phyloP scores from a whole-genome alignment of 352 stramenopile species.

The Globisporangium carolinianum region DNA sequence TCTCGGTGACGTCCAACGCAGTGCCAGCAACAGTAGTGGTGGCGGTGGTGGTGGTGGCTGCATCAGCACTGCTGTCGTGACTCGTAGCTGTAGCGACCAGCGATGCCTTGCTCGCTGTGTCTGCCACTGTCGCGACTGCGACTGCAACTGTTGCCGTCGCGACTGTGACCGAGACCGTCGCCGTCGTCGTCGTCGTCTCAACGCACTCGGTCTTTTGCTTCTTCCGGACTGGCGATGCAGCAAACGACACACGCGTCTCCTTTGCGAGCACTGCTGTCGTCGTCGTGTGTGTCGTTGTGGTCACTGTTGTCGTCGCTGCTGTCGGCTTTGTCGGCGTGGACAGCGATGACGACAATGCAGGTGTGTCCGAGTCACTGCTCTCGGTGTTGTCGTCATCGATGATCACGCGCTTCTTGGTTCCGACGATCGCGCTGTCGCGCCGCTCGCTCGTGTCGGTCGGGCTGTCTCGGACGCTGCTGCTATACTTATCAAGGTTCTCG shows the following conservation, averaged over 20 bases:
- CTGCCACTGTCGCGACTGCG: neutral
- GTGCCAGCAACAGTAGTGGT: constrained; percentile 6
- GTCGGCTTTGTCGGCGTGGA: neutral
- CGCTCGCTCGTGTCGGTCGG: constrained; percentile 2
- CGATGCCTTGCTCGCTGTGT: neutral
- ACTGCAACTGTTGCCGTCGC: neutral
- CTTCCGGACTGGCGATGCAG: constrained; percentile 10
- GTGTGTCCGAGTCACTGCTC: constrained; percentile 27
- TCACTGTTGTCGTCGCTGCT: neutral
- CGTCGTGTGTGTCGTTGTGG: neutral
- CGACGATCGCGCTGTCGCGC: constrained; percentile 14
- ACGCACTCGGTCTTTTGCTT: constrained; percentile 6
- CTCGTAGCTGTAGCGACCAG: neutral
- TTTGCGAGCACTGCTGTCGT: constrained; percentile 4
- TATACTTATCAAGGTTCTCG: constrained; percentile 21
- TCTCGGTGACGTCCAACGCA: constrained; percentile 16
- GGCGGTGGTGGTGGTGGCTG: neutral
- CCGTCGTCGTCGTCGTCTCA: neutral
- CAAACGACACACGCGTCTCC: constrained; percentile 4
- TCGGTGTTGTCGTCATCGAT: constrained; percentile 56
- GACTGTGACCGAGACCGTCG: neutral
- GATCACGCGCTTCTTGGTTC: constrained; percentile 53
- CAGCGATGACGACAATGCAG: neutral
- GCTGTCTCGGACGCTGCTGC: neutral
- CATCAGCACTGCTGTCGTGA: neutral